phyloP scores from a whole-genome alignment of 345 rosid species.

The Lepidium africanum region DNA sequence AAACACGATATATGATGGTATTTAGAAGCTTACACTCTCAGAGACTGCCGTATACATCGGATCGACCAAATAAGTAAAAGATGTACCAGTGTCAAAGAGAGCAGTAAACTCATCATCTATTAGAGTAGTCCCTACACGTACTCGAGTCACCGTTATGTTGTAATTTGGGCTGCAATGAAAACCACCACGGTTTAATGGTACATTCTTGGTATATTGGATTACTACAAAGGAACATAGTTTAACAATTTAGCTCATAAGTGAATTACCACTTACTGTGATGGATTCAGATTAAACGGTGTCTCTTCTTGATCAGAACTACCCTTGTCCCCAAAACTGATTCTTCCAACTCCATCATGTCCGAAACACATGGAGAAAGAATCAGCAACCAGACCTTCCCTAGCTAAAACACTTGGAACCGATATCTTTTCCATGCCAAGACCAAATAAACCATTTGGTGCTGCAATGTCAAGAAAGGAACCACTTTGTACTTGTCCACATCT shows the following conservation, averaged over 20 bases:
- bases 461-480: slow-evolving; percentile 84
- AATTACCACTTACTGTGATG: slow-evolving; percentile 71
- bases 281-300: slow-evolving; percentile 70
- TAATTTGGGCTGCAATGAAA: slow-evolving; percentile 56
- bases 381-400: slow-evolving; percentile 56
- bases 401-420: slow-evolving; percentile 79
- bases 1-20: not conserved
- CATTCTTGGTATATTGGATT: not conserved
- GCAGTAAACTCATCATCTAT: slow-evolving; percentile 51
- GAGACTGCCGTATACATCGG: slow-evolving; percentile 48
- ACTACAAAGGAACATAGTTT: not conserved
- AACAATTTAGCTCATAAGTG: slow-evolving; percentile 20
- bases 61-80: slow-evolving; percentile 71
- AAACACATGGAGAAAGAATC: slow-evolving; percentile 95
- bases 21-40: slow-evolving; percentile 46
- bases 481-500: slow-evolving; percentile 96
- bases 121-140: slow-evolving; percentile 53
- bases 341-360: slow-evolving; percentile 70
- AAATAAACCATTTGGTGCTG: slow-evolving; percentile 80
- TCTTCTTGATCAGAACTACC: slow-evolving; percentile 82
- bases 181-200: not conserved
- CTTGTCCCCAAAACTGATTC: slow-evolving; percentile 85
- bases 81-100: slow-evolving; percentile 81
- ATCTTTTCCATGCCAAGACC: slow-evolving; percentile 88
- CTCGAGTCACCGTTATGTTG: slow-evolving; percentile 53